Base-by-base conservation (phyloP, 805 yeast genomes). In the Candida tammaniensis region DNA sequence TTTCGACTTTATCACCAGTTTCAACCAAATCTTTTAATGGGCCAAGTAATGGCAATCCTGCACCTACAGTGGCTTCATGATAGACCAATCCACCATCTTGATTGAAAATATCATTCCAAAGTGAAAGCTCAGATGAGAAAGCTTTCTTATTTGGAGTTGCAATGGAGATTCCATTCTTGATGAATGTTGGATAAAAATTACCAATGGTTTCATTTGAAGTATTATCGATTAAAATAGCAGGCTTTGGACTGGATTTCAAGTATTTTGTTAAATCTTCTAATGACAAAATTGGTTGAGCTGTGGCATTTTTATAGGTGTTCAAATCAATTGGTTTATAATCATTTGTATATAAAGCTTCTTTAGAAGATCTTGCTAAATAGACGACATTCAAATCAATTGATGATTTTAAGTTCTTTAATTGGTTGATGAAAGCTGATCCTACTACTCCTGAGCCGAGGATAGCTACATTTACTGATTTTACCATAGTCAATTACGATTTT, bases 121-220 rank as follows among this genome's bases (percentile, higher is more conserved):
- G 64, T 16, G 67, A 59, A 42, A 84, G 62, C 36, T 78, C 82
- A 27, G 88, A 73, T 7, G 97, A 88, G 55, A 93, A 93, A 0
- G 95, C 99, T 72, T 93, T 93, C 65, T 93, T 93, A 74, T 93
- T 93, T 48, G 99, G 99, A 28, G 99, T 93, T 13, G 98, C 98
- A 51, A 93, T 78, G 28, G 96, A 87, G 46, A 93, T 80, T 24
- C 96, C 95, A 40, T 70, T 75, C 46, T 72, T 59, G 42, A 91
- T 69, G 51, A 93, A 80, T 24, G 68, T 59, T 28, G 95, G 85
- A 61, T 93, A 93, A 35, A 76, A 74, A 27, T 74, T 71, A 29
- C 98, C 95, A 47, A 91, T 65, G 5, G 73, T 56, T 44, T 76
- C 85, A 59, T 81, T 85, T 19, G 98, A 88, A 31, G 99, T 93